These are phyloP conservation scores for Xerocomus spinulosus DNA, from an alignment of 768 basidiomycete genomes.

Conservation along the genomic window DNA sequence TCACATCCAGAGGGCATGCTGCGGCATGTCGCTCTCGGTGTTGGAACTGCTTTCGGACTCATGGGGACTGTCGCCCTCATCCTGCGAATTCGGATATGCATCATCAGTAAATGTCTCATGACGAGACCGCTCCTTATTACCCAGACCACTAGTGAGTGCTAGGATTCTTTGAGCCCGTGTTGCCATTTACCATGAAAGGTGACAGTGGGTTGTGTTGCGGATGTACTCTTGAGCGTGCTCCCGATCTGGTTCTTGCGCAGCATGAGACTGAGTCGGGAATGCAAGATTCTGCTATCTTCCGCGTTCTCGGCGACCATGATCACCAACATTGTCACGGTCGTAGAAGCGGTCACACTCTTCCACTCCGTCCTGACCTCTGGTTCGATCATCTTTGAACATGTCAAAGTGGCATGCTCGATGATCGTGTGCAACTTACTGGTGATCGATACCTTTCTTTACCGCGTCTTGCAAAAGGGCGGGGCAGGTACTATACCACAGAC, in stretches of 20 bases:
- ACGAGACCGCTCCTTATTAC: neutral
- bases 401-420: slow-evolving; percentile 17
- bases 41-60: slow-evolving; percentile 15
- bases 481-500: neutral
- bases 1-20: slow-evolving; percentile 11
- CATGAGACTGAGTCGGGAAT: slow-evolving; percentile 11
- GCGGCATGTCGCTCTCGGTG: slow-evolving; percentile 1
- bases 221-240: slow-evolving; percentile 17
- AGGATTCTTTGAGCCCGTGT: neutral
- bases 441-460: slow-evolving; percentile 19
- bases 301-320: slow-evolving; percentile 20
- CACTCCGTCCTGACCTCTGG: neutral
- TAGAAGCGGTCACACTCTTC: slow-evolving; percentile 9
- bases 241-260: slow-evolving; percentile 15
- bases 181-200: neutral
- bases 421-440: slow-evolving; percentile 24
- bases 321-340: slow-evolving; percentile 20
- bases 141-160: slow-evolving; percentile 15
- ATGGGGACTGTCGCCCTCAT: slow-evolving; percentile 7
- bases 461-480: slow-evolving; percentile 1
- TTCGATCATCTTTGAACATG: slow-evolving; percentile 19
- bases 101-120: slow-evolving; percentile 5
- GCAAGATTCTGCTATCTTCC: slow-evolving; percentile 15
- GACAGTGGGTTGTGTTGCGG: slow-evolving; percentile 21
- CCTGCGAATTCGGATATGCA: slow-evolving; percentile 11